phyloP scores from a whole-genome alignment of 2,329 filamentous ascomycete genomes.

The Blastomyces gilchristii region DNA sequence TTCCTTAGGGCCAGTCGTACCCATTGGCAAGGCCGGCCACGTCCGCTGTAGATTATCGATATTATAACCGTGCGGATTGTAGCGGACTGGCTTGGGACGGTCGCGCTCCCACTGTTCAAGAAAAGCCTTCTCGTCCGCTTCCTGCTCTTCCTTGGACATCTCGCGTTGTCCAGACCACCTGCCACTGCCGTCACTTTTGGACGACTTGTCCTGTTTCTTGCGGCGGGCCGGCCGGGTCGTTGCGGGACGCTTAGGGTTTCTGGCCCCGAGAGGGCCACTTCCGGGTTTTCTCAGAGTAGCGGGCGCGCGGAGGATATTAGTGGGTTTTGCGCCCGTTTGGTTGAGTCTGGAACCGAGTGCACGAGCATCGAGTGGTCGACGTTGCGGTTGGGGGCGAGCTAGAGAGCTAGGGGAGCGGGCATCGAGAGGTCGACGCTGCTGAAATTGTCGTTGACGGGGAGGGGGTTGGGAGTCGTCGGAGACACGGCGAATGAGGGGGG shows the following conservation, averaged over 20 bases:
- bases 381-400: slow-evolving; percentile 8
- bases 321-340: slow-evolving; percentile 18
- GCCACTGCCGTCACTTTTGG: slow-evolving; percentile 9
- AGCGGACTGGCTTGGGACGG: slow-evolving; percentile 26
- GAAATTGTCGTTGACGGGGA: slow-evolving; percentile 12
- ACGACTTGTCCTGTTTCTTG: slow-evolving; percentile 12
- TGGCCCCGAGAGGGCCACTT: no score
- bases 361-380: slow-evolving; percentile 27
- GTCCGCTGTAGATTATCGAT: slow-evolving; percentile 27
- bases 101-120: slow-evolving; percentile 25
- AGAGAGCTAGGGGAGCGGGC: not conserved
- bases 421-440: not conserved
- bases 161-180: slow-evolving; percentile 2
- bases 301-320: slow-evolving; percentile 25
- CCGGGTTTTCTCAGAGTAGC: slow-evolving; percentile 14
- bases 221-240: not conserved
- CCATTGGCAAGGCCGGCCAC: slow-evolving; percentile 32
- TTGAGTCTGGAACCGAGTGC: slow-evolving; percentile 19
- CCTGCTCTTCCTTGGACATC: slow-evolving; percentile 7
- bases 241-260: not conserved
- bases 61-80: slow-evolving; percentile 26
- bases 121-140: slow-evolving; percentile 22
- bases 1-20: slow-evolving; percentile 19
- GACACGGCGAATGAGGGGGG: not conserved
- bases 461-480: slow-evolving; percentile 9